Evolutionary conservation across 225 moss, liverwort and hornwort species (phyloP).

Genomic region (Bryoerythrophyllum caledonicum): DNA sequence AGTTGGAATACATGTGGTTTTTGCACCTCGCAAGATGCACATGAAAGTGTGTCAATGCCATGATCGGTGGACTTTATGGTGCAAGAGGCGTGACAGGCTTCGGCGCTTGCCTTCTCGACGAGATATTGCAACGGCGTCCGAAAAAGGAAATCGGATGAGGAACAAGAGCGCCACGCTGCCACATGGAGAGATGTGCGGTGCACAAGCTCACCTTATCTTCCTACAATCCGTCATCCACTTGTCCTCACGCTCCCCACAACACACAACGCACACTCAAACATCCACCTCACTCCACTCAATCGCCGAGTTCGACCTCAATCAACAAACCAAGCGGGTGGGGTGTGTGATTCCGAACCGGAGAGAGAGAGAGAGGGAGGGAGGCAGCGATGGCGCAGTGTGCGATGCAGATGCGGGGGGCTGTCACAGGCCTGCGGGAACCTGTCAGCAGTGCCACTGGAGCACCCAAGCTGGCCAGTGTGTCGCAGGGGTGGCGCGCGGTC

Average conservation of each 20-base stretch:
- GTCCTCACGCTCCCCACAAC: background rate
- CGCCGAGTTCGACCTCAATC: too few species aligned
- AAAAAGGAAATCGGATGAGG: too few species aligned
- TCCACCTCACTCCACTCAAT: background rate
- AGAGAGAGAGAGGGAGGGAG: too few species aligned
- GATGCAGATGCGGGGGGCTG: constrained; percentile 30
- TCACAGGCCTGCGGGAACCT: background rate
- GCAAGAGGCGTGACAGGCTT: too few species aligned
- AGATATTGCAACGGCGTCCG: too few species aligned
- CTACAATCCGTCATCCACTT: background rate
- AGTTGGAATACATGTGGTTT: too few species aligned
- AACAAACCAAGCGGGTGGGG: too few species aligned
- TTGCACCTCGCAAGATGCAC: too few species aligned
- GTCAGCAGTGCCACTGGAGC: background rate
- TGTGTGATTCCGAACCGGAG: too few species aligned
- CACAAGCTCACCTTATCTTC: background rate
- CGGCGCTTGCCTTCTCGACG: too few species aligned
- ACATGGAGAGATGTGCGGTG: background rate
- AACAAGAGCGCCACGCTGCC: background rate
- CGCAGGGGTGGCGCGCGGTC: constrained; percentile 51
- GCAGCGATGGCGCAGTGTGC: constrained; percentile 38
- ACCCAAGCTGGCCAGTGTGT: constrained; percentile 36
- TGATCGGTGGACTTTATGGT: too few species aligned
- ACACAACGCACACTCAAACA: background rate
- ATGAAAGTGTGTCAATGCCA: too few species aligned